Evolutionary conservation across 768 basidiomycete genomes (phyloP).

Genomic region (Astraeus odoratus): DNA sequence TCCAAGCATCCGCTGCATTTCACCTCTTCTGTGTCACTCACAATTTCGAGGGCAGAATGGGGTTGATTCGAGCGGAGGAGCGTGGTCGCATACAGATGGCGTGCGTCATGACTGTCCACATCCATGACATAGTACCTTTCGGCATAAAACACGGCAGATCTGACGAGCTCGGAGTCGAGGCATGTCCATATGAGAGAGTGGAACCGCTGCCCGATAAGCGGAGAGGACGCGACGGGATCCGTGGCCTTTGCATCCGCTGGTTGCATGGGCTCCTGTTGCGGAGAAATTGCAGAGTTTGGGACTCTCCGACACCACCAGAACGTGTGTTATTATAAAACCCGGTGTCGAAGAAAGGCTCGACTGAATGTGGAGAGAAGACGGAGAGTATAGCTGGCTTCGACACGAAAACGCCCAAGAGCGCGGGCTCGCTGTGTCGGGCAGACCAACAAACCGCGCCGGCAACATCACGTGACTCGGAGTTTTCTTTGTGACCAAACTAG

Average conservation of each 20-base stretch:
- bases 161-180: conserved; percentile 72
- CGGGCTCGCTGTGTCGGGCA: conserved; percentile 9
- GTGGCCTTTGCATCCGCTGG: conserved; percentile 36
- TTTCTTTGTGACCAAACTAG: background rate
- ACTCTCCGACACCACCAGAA: conserved; percentile 8
- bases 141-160: conserved; percentile 83
- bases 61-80: conserved; percentile 65
- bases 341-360: conserved; percentile 1
- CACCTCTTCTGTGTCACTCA: conserved; percentile 53
- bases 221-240: conserved; percentile 37
- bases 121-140: conserved; percentile 77
- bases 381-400: background rate
- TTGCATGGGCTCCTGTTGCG: conserved; percentile 45
- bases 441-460: conserved; percentile 13
- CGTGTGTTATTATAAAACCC: background rate
- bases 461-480: conserved; percentile 25
- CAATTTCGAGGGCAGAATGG: conserved; percentile 67
- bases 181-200: conserved; percentile 74
- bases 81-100: conserved; percentile 77
- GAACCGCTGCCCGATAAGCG: conserved; percentile 62
- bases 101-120: conserved; percentile 66
- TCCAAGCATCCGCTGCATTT: conserved; percentile 72
- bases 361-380: conserved; percentile 1
- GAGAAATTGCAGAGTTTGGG: conserved; percentile 13
- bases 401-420: too few relatives aligned